phyloP scores from a whole-genome alignment of 1,284 basidiomycete genomes.

The Ganoderma resinaceum region DNA sequence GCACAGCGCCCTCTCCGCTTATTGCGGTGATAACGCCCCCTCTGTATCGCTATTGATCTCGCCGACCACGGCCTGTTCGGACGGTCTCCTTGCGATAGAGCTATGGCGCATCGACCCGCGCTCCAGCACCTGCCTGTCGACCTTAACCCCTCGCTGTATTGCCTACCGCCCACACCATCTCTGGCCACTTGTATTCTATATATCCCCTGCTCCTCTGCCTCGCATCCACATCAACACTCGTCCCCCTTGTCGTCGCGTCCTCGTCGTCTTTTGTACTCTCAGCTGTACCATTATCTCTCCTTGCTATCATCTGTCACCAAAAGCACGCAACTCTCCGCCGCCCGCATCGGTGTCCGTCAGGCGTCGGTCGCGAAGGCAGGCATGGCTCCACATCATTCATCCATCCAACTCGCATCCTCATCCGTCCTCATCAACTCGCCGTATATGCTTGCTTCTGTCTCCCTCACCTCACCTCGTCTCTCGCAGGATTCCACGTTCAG shows the following conservation, averaged over 20 bases:
- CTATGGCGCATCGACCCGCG: background rate
- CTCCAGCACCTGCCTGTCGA: background rate
- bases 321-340: slow-evolving; percentile 25
- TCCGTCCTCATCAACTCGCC: background rate
- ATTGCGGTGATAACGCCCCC: slow-evolving; percentile 11
- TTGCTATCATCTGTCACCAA: slow-evolving; percentile 29
- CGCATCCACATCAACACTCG: slow-evolving; percentile 14
- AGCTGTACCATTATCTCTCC: slow-evolving; percentile 26
- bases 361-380: slow-evolving; percentile 15
- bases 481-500: slow-evolving; percentile 26
- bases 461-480: slow-evolving; percentile 16
- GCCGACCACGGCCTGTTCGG: slow-evolving; percentile 9
- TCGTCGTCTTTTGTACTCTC: slow-evolving; percentile 17
- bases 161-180: slow-evolving; percentile 12
- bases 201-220: slow-evolving; percentile 5
- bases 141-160: slow-evolving; percentile 20
- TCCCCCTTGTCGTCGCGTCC: slow-evolving; percentile 10
- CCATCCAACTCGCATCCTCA: slow-evolving; percentile 19
- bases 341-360: slow-evolving; percentile 10
- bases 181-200: slow-evolving; percentile 25
- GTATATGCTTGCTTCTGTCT: slow-evolving; percentile 21
- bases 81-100: slow-evolving; percentile 13
- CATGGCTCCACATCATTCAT: slow-evolving; percentile 15
- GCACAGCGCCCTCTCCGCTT: slow-evolving; percentile 12
- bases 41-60: slow-evolving; percentile 24